phyloP scores from a whole-genome alignment of 164 flowering plant genomes.

The Magnolia sinica region DNA sequence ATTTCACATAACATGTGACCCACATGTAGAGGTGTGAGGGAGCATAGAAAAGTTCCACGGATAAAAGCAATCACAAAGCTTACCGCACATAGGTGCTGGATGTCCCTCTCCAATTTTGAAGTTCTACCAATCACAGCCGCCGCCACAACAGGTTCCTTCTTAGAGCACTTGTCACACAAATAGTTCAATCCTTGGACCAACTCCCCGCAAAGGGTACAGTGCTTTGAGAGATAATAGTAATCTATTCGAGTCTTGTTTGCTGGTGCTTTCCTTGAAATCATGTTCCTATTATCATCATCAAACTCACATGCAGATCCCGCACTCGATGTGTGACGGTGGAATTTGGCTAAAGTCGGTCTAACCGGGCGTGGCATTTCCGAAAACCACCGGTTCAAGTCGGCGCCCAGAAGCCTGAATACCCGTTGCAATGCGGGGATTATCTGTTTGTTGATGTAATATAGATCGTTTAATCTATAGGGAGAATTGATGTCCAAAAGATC shows the following conservation, averaged over 20 bases:
- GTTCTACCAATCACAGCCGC: slow-evolving; percentile 63
- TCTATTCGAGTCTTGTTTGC: slow-evolving; percentile 64
- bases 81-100: slow-evolving; percentile 80
- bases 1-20: background rate
- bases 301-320: slow-evolving; percentile 2
- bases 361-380: slow-evolving; percentile 74
- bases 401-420: slow-evolving; percentile 86
- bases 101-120: slow-evolving; percentile 73
- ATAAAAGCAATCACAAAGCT: slow-evolving; percentile 24
- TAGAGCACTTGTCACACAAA: slow-evolving; percentile 59
- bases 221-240: slow-evolving; percentile 76
- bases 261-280: background rate
- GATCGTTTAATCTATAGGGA: slow-evolving; percentile 71
- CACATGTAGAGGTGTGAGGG: background rate
- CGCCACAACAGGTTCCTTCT: slow-evolving; percentile 41
- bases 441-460: slow-evolving; percentile 87
- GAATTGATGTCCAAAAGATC: slow-evolving; percentile 70
- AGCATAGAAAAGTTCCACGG: background rate
- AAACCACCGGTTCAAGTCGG: slow-evolving; percentile 78
- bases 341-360: slow-evolving; percentile 50
- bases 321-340: slow-evolving; percentile 29
- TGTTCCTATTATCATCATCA: background rate
- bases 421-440: slow-evolving; percentile 90
- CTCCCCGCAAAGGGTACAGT: slow-evolving; percentile 81
- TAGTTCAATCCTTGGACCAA: slow-evolving; percentile 51